Base-by-base conservation (phyloP, 305 asterid species). In the Solanum hybrid region DNA sequence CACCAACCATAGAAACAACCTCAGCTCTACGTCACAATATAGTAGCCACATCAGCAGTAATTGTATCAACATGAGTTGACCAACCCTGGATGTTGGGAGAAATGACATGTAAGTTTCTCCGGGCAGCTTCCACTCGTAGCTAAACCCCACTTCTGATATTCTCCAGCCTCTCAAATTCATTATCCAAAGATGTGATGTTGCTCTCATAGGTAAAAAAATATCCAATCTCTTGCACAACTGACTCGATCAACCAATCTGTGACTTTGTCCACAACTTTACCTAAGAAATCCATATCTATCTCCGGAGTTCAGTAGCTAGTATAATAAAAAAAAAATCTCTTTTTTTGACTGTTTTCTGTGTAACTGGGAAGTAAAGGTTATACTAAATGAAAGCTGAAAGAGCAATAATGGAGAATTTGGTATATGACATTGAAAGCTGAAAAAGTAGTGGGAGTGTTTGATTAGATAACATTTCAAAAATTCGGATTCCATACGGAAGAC, bases 281-380 rank as follows among this genome's bases (percentile, higher is more conserved):
- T 9, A 65, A 51, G n/a, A 51, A 9, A 8, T 68, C 75, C 75
- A 9, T 68, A n/a, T 2, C 29, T 68, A 65, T 22, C n/a, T 51
- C 22, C 3, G n/a, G 65, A 51, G n/a, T 17, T 51, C 68, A 51
- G 68, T 41, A 41, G 57, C 57, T 41, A 41, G 57, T 51, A 15
- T 51, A 51, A 51, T 15, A 51, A 51, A 31, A 31, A 31, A 12
- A 13, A 41, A 4, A 13, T 4, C 94, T 96, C 75, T 93, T 95
- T 29, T 29, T 95, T 98, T n/a, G 98, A 98, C 10, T 5, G 68
- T 51, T 51, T 17, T 57, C 24, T 57, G 68, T 57, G 68, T 17
- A 57, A 57, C 22, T 57, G 24, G 9, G 68, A 57, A 57, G 24
- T 57, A 57, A 57, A 17, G 24, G 68, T 57, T 57, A 57, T 57